Evolutionary conservation across 192 early-diverging fungal species (phyloP).

Genomic region (Fimicolochytrium jonesii): DNA sequence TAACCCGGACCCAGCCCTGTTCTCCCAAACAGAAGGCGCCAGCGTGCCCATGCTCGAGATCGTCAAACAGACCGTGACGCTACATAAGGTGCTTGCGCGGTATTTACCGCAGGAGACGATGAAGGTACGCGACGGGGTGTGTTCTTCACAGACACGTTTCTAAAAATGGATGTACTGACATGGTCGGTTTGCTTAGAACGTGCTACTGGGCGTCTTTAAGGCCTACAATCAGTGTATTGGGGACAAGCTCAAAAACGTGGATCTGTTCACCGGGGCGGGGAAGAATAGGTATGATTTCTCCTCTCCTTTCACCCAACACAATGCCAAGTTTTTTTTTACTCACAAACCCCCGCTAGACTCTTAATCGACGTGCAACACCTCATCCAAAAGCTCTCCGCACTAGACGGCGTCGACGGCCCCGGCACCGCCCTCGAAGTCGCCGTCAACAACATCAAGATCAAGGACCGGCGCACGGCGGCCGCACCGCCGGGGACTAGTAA

Average conservation of each 20-base stretch:
- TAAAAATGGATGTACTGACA: too few relatives aligned
- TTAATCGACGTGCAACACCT: conserved; percentile 74
- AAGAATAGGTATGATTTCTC: conserved; percentile 65
- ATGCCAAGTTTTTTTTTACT: neutral
- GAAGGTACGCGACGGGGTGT: conserved; percentile 46
- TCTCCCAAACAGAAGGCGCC: conserved; percentile 27
- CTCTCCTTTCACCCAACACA: too few relatives aligned
- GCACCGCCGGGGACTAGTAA: neutral
- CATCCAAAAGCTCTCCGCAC: conserved; percentile 55
- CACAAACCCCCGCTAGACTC: conserved; percentile 43
- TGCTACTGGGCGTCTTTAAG: conserved; percentile 77
- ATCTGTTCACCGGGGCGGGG: conserved; percentile 50
- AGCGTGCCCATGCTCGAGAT: conserved; percentile 69
- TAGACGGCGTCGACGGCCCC: conserved; percentile 69
- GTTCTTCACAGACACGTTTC: too few relatives aligned
- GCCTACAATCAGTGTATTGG: conserved; percentile 73
- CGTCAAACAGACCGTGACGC: conserved; percentile 83
- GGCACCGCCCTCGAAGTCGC: conserved; percentile 70
- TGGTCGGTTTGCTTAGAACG: conserved; percentile 33
- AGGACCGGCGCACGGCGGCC: conserved; percentile 35
- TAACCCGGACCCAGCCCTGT: conserved; percentile 34
- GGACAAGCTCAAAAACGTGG: conserved; percentile 57
- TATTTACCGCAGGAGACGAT: conserved; percentile 72
- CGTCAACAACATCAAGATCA: conserved; percentile 77
- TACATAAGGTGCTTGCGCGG: conserved; percentile 88